Conservation (phyloP, 768 basidiomycete genomes). For the Russula ochroleuca region DNA sequence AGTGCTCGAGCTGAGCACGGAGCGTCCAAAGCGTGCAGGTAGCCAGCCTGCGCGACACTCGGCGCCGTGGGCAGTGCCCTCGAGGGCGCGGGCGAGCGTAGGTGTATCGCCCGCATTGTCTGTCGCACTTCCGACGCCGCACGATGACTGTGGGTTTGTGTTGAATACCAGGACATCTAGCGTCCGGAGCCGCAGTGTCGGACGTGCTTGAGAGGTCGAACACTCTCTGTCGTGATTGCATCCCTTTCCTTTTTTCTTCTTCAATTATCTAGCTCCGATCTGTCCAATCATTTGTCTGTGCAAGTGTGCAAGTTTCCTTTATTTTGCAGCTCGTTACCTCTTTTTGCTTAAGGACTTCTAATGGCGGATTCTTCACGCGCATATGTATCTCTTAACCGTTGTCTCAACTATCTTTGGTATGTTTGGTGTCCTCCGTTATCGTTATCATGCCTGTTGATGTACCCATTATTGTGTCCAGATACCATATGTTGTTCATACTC, state of each 20-base stretch:
- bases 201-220: slow-evolving; percentile 1
- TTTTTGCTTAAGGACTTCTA: slow-evolving; percentile 16
- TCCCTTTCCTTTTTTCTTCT: background rate
- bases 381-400: slow-evolving; percentile 10
- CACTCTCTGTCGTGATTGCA: background rate
- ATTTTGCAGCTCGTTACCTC: background rate
- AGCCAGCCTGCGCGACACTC: slow-evolving; percentile 24
- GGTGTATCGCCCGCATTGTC: slow-evolving; percentile 21
- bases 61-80: slow-evolving; percentile 19
- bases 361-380: slow-evolving; percentile 8
- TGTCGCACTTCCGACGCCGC: slow-evolving; percentile 15
- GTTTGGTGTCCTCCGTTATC: background rate
- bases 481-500: slow-evolving; percentile 12
- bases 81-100: slow-evolving; percentile 21
- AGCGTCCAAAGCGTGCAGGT: slow-evolving; percentile 17
- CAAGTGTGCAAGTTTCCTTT: slow-evolving; percentile 1
- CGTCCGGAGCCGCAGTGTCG: slow-evolving; percentile 18
- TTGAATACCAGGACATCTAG: slow-evolving; percentile 4
- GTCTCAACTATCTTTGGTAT: background rate
- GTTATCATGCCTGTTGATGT: slow-evolving; percentile 5
- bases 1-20: background rate
- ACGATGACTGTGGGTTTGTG: slow-evolving; percentile 22
- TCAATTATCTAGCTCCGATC: slow-evolving; percentile 14
- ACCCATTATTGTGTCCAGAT: slow-evolving; percentile 8
- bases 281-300: slow-evolving; percentile 12